Conservation (phyloP, 2,329 filamentous ascomycete species). For the Fonsecaea monophora region DNA sequence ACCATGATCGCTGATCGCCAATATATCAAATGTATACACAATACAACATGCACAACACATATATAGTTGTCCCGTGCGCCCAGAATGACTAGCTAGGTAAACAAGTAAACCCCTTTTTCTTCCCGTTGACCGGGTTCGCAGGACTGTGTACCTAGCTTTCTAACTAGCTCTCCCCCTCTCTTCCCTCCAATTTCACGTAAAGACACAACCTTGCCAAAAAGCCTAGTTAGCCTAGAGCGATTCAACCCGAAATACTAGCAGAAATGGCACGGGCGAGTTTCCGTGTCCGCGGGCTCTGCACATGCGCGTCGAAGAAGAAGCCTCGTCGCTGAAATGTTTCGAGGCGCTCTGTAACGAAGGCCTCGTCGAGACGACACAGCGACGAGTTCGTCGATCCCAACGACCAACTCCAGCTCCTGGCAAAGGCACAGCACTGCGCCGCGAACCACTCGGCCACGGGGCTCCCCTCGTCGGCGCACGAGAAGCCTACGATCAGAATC, state of each 20-base stretch:
- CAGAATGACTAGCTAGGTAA: too few species aligned
- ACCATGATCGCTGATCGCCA: too few species aligned
- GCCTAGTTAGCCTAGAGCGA: too few species aligned
- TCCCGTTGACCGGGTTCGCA: too few species aligned
- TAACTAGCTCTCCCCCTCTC: too few species aligned
- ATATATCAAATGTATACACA: too few species aligned
- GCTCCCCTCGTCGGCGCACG: slow-evolving; percentile 13
- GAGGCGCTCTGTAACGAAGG: background rate
- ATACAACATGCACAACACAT: too few species aligned
- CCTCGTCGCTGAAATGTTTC: slow-evolving; percentile 8
- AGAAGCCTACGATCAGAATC: slow-evolving; percentile 13
- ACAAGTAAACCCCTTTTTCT: too few species aligned
- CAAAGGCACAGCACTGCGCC: background rate
- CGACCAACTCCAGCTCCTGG: background rate
- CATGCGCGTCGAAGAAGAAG: slow-evolving; percentile 15
- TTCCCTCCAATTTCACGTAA: too few species aligned
- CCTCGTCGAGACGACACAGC: background rate
- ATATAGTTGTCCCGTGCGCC: too few species aligned
- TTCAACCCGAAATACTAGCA: background rate
- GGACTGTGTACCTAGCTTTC: too few species aligned
- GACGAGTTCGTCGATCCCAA: background rate
- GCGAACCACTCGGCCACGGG: slow-evolving; percentile 13
- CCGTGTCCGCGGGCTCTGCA: slow-evolving; percentile 12
- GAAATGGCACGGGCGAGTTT: background rate
- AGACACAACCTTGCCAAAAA: too few species aligned